Evolutionary conservation across 495 filamentous ascomycete genomes (phyloP), one percentile per base, ranked within the genome.

Genomic region (Talaromyces wortmannii): DNA sequence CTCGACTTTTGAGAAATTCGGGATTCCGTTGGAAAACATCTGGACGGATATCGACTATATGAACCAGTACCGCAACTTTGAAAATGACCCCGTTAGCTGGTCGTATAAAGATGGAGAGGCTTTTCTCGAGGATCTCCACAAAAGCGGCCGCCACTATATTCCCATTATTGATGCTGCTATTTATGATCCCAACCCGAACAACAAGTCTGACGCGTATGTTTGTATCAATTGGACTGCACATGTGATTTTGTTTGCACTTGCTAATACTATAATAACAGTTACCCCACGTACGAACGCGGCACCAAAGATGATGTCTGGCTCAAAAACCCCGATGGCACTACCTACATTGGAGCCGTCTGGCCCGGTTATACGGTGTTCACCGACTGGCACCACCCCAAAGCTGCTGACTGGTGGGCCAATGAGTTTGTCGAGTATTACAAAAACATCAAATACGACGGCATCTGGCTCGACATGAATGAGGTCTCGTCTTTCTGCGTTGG

Each of bases 81-180:
- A 77, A 0, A 80, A 80, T 55, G 83, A 86, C 60, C 65, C 65
- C 6, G 57, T 68, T 48, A 71, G 75, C 0, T 86, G 75, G 55
- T 63, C 69, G 2, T 76, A 78, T 48, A 63, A 58, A 13, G 78
- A 75, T 51, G 81, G 76, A 13, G 74, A 83, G 48, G 67, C 69
- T 0, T 90, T 95, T 63, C 63, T 96, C 11, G 67, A 71, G 0
- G 68, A 73, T 13, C 69, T 96, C 2, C 89, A 92, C 64, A 69
- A 70, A 4, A 79, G 80, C 59, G 78, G 82, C 7, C 87, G 87
- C 60, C 86, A 91, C 60, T 95, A 83, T 53, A 77, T 96, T 7
- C 89, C 89, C 0, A 94, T 96, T 47, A 79, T 96, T n/a, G 90
- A 95, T 63, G 78, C 86, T 3, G 90, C 88, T 5, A 82, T 92